Evolutionary conservation across 495 filamentous ascomycete genomes (phyloP).

Genomic region (Lophiotrema nucula): DNA sequence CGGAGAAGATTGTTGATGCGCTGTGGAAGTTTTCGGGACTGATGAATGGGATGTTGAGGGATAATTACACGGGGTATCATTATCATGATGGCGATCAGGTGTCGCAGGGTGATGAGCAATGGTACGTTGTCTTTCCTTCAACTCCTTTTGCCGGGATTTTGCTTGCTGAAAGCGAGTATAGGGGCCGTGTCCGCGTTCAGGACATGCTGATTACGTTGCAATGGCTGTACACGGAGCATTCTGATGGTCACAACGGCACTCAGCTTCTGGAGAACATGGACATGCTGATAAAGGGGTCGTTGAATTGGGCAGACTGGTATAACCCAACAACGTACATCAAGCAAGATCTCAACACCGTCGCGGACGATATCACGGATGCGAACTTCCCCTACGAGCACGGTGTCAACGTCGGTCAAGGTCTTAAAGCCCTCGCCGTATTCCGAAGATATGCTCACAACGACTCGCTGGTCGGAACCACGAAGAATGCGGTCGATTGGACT

Average conservation of each 20-base stretch:
- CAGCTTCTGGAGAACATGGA: slow-evolving; percentile 49
- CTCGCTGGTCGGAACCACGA: slow-evolving; percentile 43
- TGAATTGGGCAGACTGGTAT: slow-evolving; percentile 50
- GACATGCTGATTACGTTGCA: slow-evolving; percentile 45
- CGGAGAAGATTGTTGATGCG: slow-evolving; percentile 39
- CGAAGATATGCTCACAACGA: slow-evolving; percentile 46
- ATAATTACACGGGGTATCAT: slow-evolving; percentile 52
- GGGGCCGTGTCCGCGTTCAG: slow-evolving; percentile 20
- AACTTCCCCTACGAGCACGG: slow-evolving; percentile 48
- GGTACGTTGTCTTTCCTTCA: not conserved
- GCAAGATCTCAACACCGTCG: slow-evolving; percentile 45
- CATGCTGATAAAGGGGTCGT: slow-evolving; percentile 43
- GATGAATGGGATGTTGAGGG: slow-evolving; percentile 50
- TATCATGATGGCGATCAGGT: slow-evolving; percentile 45
- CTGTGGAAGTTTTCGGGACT: slow-evolving; percentile 45
- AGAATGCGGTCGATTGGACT: slow-evolving; percentile 50
- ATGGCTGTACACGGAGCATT: slow-evolving; percentile 55
- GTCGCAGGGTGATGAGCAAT: slow-evolving; percentile 32
- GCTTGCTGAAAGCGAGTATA: not conserved
- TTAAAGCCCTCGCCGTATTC: slow-evolving; percentile 49
- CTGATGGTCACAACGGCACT: slow-evolving; percentile 36
- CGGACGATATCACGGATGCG: slow-evolving; percentile 11
- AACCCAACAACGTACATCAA: slow-evolving; percentile 43
- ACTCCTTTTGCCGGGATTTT: not conserved
- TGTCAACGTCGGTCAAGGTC: slow-evolving; percentile 53